Base-by-base conservation (phyloP, 108 stramenopile species). In the Fragilaria radians region DNA sequence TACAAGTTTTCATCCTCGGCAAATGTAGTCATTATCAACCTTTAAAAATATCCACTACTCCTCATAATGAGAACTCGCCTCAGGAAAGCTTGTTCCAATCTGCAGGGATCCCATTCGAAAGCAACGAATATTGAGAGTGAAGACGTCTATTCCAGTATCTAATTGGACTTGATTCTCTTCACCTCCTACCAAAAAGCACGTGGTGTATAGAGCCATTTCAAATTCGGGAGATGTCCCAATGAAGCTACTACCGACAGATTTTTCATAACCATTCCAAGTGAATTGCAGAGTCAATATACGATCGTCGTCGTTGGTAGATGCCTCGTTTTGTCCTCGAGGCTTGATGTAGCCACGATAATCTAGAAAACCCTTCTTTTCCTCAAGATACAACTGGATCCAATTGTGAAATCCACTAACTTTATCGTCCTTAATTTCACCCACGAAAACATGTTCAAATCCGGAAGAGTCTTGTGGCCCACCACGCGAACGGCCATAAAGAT, bases 391-490 rank as follows among this genome's bases (percentile, higher is more conserved):
- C 61, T 83, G 76, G 52, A 96, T 80, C 95, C 95, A 96, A 66
- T 96, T 96, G 68, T 96, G 95, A 58, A 96, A 83, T 0, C 95
- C 95, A 19, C 68, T 72, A 24, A 91, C 69, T 32, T 81, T 33
- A 2, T 66, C 82, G 46, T 88, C 62, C 60, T 85, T 85, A 21
- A 89, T 80, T 68, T 96, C 95, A 11, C 95, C 95, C 5, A 94
- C 86, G 62, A 96, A 96, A 9, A 95, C 93, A 59, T 96, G 95
- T 48, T 96, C 95, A 62, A 96, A 96, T 14, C 93, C 93, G 21
- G 79, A 82, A 18, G 86, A 88, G 63, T 96, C 95, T 64, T 47
- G 48, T 18, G 50, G 30, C 45, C 68, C 69, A 11, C 80, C 68
- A 7, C 68, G 57, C 14, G 66, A 68, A 7, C 95, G 88, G 46